Conservation (phyloP, 306 rosid species). For the Senna siamea region DNA sequence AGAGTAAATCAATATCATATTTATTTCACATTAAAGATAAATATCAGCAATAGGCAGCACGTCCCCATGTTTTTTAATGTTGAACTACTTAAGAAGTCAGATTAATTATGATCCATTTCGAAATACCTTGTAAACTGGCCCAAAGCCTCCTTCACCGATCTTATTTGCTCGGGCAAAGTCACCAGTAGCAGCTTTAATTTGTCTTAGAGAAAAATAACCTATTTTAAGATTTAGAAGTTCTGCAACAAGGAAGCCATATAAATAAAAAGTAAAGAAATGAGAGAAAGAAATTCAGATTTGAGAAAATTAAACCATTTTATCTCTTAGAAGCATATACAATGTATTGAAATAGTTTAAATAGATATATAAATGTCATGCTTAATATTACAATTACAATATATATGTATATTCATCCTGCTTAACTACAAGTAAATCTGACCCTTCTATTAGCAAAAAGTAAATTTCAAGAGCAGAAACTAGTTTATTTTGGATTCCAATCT, state of each 20-base stretch:
- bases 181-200: slow-evolving; percentile 65
- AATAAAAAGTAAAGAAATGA: neutral
- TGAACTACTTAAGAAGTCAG: too few species aligned
- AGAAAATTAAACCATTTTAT: neutral
- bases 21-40: too few species aligned
- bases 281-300: neutral
- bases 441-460: too few species aligned
- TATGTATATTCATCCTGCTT: too few species aligned
- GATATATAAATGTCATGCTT: too few species aligned
- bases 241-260: slow-evolving; percentile 34
- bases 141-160: slow-evolving; percentile 83
- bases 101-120: neutral
- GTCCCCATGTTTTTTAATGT: too few species aligned
- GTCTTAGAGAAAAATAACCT: slow-evolving; percentile 62
- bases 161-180: slow-evolving; percentile 60
- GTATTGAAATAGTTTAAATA: too few species aligned
- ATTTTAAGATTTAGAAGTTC: slow-evolving; percentile 64
- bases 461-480: too few species aligned
- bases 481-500: slow-evolving; percentile 31
- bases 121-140: slow-evolving; percentile 74
- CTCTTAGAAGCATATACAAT: neutral
- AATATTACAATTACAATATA: too few species aligned
- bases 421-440: too few species aligned
- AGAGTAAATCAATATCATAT: slow-evolving; percentile 11
- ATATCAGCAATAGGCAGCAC: too few species aligned